Evolutionary conservation across 2,329 filamentous ascomycete genomes (phyloP).

Genomic region (Fusarium praegraminearum): DNA sequence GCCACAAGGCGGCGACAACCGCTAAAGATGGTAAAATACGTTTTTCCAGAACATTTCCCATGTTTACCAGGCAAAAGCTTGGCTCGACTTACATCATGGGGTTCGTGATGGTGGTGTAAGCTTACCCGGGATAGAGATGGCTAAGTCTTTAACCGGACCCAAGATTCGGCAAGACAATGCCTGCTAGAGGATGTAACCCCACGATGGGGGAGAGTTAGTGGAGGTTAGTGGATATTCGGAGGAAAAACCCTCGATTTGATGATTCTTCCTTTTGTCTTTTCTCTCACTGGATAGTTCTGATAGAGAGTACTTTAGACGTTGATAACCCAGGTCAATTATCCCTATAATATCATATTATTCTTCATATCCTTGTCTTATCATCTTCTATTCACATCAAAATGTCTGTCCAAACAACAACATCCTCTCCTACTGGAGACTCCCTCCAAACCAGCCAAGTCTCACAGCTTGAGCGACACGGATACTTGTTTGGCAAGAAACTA

Average conservation of each 20-base stretch:
- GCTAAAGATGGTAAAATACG: not conserved
- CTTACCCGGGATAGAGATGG: slow-evolving; percentile 28
- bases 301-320: slow-evolving; percentile 27
- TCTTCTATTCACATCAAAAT: slow-evolving; percentile 19
- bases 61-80: not conserved
- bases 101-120: slow-evolving; percentile 3
- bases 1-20: slow-evolving; percentile 27
- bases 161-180: slow-evolving; percentile 17
- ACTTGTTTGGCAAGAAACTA: slow-evolving; percentile 69
- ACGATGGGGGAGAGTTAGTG: slow-evolving; percentile 17
- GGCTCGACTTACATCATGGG: slow-evolving; percentile 12
- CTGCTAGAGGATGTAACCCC: slow-evolving; percentile 6
- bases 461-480: slow-evolving; percentile 60
- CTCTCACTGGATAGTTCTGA: slow-evolving; percentile 19
- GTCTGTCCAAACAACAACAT: slow-evolving; percentile 33
- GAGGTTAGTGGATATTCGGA: slow-evolving; percentile 13
- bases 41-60: slow-evolving; percentile 7
- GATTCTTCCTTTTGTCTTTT: slow-evolving; percentile 14
- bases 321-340: not conserved
- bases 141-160: slow-evolving; percentile 36
- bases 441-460: slow-evolving; percentile 41
- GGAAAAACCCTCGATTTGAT: slow-evolving; percentile 38
- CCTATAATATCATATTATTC: not conserved
- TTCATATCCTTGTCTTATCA: not conserved
- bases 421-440: slow-evolving; percentile 41